phyloP scores from a whole-genome alignment of 2,329 filamentous ascomycete genomes.

The Exserohilum rostratum region DNA sequence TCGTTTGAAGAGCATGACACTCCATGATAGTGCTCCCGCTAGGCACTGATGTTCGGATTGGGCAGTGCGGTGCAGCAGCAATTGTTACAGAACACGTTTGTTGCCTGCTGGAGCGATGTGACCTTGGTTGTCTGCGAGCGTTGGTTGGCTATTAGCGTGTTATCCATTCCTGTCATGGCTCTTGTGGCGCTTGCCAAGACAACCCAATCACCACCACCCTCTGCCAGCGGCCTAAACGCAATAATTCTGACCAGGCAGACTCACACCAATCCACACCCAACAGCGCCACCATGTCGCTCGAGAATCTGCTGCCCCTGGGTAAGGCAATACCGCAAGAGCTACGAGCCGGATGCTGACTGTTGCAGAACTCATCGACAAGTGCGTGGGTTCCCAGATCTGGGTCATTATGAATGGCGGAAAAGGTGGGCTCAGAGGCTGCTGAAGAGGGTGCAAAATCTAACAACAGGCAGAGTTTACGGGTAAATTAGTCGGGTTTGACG shows the following conservation, averaged over 20 bases:
- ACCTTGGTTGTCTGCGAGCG: conserved; percentile 13
- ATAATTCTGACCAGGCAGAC: background rate
- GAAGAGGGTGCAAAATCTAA: conserved; percentile 7
- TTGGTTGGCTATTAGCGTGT: conserved; percentile 24
- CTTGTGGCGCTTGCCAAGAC: conserved; percentile 24
- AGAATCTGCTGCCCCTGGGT: conserved; percentile 44
- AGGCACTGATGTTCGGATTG: conserved; percentile 34
- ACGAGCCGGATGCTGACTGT: conserved; percentile 22
- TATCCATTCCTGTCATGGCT: conserved; percentile 8
- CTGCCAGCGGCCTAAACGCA: conserved; percentile 8
- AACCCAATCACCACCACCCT: conserved; percentile 21
- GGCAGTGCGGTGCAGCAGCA: conserved; percentile 7
- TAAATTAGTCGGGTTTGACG: conserved; percentile 92
- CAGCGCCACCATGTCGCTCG: conserved; percentile 30
- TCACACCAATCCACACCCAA: background rate
- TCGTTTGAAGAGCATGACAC: conserved; percentile 41
- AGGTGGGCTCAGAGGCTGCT: conserved; percentile 60
- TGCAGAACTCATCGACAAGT: conserved; percentile 96
- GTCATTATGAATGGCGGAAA: conserved; percentile 99
- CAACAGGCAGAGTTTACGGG: conserved; percentile 81
- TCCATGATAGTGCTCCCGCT: conserved; percentile 44
- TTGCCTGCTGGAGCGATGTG: conserved; percentile 28
- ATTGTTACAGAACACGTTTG: conserved; percentile 8
- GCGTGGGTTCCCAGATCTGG: conserved; percentile 96
- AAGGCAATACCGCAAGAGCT: background rate